These are phyloP conservation scores for Paxillus rubicundulus DNA, from an alignment of 768 basidiomycete species.

Conservation along the genomic window DNA sequence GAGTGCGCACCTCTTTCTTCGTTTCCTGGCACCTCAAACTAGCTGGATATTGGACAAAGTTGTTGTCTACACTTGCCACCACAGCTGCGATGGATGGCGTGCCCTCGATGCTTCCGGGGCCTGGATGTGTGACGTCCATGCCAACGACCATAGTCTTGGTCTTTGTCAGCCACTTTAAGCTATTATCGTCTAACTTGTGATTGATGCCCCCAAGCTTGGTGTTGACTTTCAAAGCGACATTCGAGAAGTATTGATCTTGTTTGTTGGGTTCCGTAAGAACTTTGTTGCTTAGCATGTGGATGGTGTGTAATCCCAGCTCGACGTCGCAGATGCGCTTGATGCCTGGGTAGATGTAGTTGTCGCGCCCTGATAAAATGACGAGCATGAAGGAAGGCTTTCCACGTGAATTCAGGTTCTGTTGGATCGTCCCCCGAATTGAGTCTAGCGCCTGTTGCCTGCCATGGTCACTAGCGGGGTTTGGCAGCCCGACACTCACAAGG, in stretches of 20 bases:
- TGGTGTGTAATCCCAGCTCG: slow-evolving; percentile 67
- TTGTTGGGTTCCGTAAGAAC: slow-evolving; percentile 51
- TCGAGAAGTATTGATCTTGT: slow-evolving; percentile 81
- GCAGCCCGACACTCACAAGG: slow-evolving; percentile 28
- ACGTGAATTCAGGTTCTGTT: slow-evolving; percentile 19
- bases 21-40: slow-evolving; percentile 63
- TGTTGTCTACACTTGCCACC: slow-evolving; percentile 68
- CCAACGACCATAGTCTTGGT: slow-evolving; percentile 80
- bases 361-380: slow-evolving; percentile 62
- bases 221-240: slow-evolving; percentile 79
- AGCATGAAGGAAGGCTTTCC: slow-evolving; percentile 62
- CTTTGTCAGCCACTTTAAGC: slow-evolving; percentile 64
- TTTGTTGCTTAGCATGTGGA: slow-evolving; percentile 69
- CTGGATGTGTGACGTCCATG: slow-evolving; percentile 81
- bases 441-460: slow-evolving; percentile 38
- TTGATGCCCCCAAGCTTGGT: slow-evolving; percentile 82
- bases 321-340: slow-evolving; percentile 78
- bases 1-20: slow-evolving; percentile 23
- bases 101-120: slow-evolving; percentile 61
- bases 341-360: slow-evolving; percentile 77
- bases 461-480: slow-evolving; percentile 26
- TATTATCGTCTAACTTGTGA: slow-evolving; percentile 60
- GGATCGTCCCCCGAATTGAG: slow-evolving; percentile 42
- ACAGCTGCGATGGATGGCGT: slow-evolving; percentile 84
- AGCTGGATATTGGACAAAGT: slow-evolving; percentile 76